Evolutionary conservation across 441 rosid species (phyloP).

Genomic region (Breynia disticha): DNA sequence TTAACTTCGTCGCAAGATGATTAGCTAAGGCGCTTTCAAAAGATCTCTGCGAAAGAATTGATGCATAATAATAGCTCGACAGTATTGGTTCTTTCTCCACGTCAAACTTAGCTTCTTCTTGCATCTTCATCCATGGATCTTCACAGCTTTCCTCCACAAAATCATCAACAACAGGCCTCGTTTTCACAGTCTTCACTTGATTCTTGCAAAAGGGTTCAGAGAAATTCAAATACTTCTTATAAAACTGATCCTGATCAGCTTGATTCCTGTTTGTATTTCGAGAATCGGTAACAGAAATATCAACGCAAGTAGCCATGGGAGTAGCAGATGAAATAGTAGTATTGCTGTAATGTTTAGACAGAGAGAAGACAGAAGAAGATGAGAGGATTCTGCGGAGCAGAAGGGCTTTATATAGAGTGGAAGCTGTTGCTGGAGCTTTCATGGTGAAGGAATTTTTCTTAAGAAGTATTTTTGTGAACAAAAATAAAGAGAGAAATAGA

Average conservation of each 20-base stretch:
- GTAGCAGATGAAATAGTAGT: neutral
- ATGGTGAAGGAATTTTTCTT: slow-evolving; percentile 27
- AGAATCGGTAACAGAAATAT: slow-evolving; percentile 31
- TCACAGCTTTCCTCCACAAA: slow-evolving; percentile 12
- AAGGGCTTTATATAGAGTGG: slow-evolving; percentile 24
- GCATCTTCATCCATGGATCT: slow-evolving; percentile 48
- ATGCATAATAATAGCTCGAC: slow-evolving; percentile 42
- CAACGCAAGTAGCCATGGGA: slow-evolving; percentile 55
- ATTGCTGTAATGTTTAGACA: neutral
- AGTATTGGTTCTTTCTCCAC: slow-evolving; percentile 51
- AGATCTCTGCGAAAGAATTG: slow-evolving; percentile 47
- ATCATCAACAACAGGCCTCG: slow-evolving; percentile 14
- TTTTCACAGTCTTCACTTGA: slow-evolving; percentile 23
- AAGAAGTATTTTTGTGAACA: slow-evolving; percentile 3
- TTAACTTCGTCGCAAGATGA: slow-evolving; percentile 51
- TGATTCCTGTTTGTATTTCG: slow-evolving; percentile 30
- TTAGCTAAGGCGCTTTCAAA: slow-evolving; percentile 49
- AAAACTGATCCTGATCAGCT: slow-evolving; percentile 21
- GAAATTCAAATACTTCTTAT: slow-evolving; percentile 18
- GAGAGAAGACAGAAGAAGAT: slow-evolving; percentile 12
- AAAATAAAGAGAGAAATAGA: neutral
- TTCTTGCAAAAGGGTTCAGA: slow-evolving; percentile 29
- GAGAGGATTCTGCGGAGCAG: slow-evolving; percentile 11
- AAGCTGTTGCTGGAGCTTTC: slow-evolving; percentile 25
- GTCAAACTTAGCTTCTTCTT: slow-evolving; percentile 50